Evolutionary conservation across 1,284 basidiomycete species (phyloP).

Genomic region (Cutaneotrichosporon sp.): DNA sequence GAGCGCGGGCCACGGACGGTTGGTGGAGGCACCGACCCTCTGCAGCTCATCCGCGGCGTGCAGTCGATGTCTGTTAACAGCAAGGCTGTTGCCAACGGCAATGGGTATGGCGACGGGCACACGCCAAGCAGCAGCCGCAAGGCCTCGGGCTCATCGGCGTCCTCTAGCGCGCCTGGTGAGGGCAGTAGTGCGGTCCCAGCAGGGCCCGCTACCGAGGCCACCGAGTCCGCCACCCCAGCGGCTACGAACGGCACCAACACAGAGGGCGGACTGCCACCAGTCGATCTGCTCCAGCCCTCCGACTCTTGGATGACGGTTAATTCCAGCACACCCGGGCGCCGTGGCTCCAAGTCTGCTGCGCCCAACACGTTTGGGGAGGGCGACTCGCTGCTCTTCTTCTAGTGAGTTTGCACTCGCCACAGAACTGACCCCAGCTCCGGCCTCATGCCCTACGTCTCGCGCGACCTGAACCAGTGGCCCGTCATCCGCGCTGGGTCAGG

Average conservation of each 20-base stretch:
- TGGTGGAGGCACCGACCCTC: conserved; percentile 25
- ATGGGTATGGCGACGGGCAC: not conserved
- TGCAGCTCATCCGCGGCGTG: conserved; percentile 18
- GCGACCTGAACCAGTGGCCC: conserved; percentile 85
- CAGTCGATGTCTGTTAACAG: conserved; percentile 3
- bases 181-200: no score
- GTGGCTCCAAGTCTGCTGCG: not conserved
- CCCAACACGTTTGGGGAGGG: conserved; percentile 64
- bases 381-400: conserved; percentile 69
- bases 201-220: no score
- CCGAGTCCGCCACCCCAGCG: conserved; percentile 13
- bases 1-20: conserved; percentile 18
- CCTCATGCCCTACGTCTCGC: conserved; percentile 58
- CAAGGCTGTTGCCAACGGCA: not conserved
- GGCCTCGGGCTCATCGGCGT: not conserved
- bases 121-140: not conserved
- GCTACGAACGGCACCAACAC: no score
- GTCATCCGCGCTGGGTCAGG: conserved; percentile 77
- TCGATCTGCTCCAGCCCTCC: conserved; percentile 40
- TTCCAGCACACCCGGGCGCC: conserved; percentile 3
- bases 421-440: conserved; percentile 37
- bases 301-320: conserved; percentile 47
- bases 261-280: conserved; percentile 32
- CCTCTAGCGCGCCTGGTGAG: not conserved
- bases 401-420: conserved; percentile 47